Evolutionary conservation across 1,284 basidiomycete species (phyloP), one percentile per base, ranked within the genome.

Genomic region (Naganishia sp.): DNA sequence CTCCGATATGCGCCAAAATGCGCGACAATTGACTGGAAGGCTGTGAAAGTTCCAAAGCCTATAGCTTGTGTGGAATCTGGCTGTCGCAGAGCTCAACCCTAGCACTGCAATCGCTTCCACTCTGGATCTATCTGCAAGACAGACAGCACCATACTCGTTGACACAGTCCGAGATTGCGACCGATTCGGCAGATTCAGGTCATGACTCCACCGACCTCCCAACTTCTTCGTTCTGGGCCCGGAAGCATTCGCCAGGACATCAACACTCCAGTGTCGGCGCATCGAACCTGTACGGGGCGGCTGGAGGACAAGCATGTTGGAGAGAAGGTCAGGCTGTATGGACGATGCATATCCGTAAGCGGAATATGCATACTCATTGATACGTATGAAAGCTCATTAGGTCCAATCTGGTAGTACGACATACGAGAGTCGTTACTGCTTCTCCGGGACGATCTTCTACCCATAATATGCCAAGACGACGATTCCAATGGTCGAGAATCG

Each of bases 231-330:
- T 39, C 46, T 6, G 36, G 21, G 18, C 48, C 59, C 6, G 48
- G 39, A 23, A 28, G 31, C 18, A 61, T 61, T 21, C 49, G 59
- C 6, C 59, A 61, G 31, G 59, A 61, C 28, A 50, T 39, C 23
- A 61, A 42, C 33, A 61, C 33, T n/a, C 59, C 59, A 23, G 59
- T 39, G 16, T 61, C 59, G 13, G 59, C 59, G 11, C 49, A 43
- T 9, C 31, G 59, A 39, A 43, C 50, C 48, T 61, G 59, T 25
- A 61, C 52, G 25, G 59, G 46, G 21, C 31, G 25, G 18, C 23
- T 61, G 31, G 23, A 43, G 36, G 48, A 61, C 33, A 50, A 25
- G 1, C 59, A 61, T 52, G 59, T 61, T 43, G 59, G 59, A 21
- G 42, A 42, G 36, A 61, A 61, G 23, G 48, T 61, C 6, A 49